phyloP scores from a whole-genome alignment of 495 filamentous ascomycete species.

The Barbatosphaeria neglecta region DNA sequence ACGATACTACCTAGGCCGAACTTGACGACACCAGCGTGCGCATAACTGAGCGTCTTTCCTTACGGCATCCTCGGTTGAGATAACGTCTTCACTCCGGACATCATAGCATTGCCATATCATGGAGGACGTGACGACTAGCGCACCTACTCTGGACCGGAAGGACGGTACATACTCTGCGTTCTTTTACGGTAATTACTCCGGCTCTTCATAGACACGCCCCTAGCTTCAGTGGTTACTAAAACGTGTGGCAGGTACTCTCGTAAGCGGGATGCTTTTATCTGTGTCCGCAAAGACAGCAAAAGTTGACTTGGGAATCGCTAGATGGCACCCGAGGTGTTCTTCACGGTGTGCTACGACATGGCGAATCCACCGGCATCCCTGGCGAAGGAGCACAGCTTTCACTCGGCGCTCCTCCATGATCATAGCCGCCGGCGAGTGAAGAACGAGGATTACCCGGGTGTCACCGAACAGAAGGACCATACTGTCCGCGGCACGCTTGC shows the following conservation, averaged over 20 bases:
- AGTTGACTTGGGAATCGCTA: slow-evolving; percentile 32
- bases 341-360: slow-evolving; percentile 61
- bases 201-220: not conserved
- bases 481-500: slow-evolving; percentile 72
- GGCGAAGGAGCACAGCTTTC: slow-evolving; percentile 43
- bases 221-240: slow-evolving; percentile 1
- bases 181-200: slow-evolving; percentile 47
- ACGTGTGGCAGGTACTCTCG: slow-evolving; percentile 24
- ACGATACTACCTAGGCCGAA: no score
- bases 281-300: not conserved
- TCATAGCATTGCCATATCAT: no score
- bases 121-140: not conserved
- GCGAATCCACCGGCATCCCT: slow-evolving; percentile 16
- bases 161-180: slow-evolving; percentile 39
- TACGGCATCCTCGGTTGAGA: no score
- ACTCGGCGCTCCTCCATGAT: slow-evolving; percentile 63
- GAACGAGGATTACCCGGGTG: slow-evolving; percentile 74
- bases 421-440: slow-evolving; percentile 50
- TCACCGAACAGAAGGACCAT: slow-evolving; percentile 41
- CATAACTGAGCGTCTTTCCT: no score
- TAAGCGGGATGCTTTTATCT: slow-evolving; percentile 4
- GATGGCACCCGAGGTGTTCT: slow-evolving; percentile 75
- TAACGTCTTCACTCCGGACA: no score
- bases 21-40: no score
- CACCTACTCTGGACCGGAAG: not conserved